These are phyloP conservation scores for Phytophthora idaei DNA, from an alignment of 352 stramenopile genomes.

Conservation along the genomic window DNA sequence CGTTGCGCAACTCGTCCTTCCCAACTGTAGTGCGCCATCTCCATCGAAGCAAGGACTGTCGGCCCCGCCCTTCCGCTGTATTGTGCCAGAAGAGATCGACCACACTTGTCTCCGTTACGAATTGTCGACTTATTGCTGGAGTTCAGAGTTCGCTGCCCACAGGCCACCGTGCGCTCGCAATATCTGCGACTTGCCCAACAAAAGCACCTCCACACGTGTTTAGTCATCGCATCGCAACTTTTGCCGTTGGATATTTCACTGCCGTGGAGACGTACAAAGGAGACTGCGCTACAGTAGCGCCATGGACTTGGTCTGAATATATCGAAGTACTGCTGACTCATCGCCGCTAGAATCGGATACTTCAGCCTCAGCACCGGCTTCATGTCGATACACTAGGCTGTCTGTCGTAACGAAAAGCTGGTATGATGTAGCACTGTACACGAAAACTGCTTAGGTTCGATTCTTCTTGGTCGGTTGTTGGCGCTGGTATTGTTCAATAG, in stretches of 20 bases:
- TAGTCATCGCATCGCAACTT: neutral
- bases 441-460: neutral
- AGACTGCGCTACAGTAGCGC: neutral
- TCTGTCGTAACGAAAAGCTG: neutral
- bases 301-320: neutral
- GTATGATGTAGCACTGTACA: neutral
- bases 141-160: neutral
- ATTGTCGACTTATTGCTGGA: neutral
- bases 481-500: too few species aligned
- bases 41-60: too few species aligned
- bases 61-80: neutral
- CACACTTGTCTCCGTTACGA: neutral
- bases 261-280: neutral
- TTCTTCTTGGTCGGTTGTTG: too few species aligned
- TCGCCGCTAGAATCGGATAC: neutral
- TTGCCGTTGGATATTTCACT: neutral
- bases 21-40: too few species aligned
- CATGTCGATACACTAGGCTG: neutral
- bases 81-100: neutral
- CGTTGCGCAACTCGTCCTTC: neutral
- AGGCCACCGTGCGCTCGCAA: neutral
- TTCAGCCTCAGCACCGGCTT: neutral
- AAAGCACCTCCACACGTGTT: neutral
- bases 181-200: neutral
- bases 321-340: slow-evolving; percentile 9